phyloP scores from a whole-genome alignment of 2,329 filamentous ascomycete genomes.

The Monilinia fructigena region DNA sequence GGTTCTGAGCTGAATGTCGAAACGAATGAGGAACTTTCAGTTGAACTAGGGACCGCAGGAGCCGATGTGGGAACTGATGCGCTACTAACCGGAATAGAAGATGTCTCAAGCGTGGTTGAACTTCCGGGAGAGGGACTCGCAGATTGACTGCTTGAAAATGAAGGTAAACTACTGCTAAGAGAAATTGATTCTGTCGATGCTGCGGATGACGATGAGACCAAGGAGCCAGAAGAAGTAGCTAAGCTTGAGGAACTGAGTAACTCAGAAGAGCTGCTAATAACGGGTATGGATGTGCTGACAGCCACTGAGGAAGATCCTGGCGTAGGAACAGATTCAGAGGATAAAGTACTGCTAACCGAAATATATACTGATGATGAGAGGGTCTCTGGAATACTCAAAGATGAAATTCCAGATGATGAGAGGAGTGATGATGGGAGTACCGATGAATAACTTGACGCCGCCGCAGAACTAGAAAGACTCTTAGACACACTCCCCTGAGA shows the following conservation, averaged over 20 bases:
- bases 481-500: too few species aligned
- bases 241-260: background rate
- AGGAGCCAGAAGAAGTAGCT: background rate
- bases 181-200: background rate
- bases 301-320: too few species aligned
- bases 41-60: background rate
- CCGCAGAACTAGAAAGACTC: too few species aligned
- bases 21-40: background rate
- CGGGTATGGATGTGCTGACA: too few species aligned
- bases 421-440: background rate
- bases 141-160: background rate
- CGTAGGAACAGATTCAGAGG: background rate
- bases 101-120: background rate
- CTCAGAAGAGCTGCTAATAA: too few species aligned
- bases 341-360: constrained; percentile 6
- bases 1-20: background rate
- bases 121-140: too few species aligned
- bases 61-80: background rate
- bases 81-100: background rate
- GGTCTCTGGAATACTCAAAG: background rate
- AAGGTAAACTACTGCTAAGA: background rate
- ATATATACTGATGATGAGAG: constrained; percentile 4
- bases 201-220: background rate
- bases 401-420: background rate
- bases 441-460: background rate